Conservation (phyloP, 2,329 filamentous ascomycete genomes). For the Stagonosporopsis tanaceti region DNA sequence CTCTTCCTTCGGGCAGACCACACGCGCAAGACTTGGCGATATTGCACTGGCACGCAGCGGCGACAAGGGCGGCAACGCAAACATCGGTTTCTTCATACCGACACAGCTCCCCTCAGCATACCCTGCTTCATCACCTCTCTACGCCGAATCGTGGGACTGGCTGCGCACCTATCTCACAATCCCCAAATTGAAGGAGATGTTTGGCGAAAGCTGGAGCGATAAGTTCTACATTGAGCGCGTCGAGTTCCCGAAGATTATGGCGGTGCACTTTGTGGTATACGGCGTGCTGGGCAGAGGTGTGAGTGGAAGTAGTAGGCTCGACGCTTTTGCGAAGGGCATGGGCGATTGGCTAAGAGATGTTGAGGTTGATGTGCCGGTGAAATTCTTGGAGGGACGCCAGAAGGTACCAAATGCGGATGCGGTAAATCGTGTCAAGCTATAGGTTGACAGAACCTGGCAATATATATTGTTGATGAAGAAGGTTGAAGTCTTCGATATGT, state of each 20-base stretch:
- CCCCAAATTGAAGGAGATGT: slow-evolving; percentile 36
- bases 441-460: not conserved
- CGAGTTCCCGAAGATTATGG: slow-evolving; percentile 42
- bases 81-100: slow-evolving; percentile 50
- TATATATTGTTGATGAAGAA: not conserved
- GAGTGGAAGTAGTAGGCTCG: slow-evolving; percentile 58
- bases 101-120: slow-evolving; percentile 40
- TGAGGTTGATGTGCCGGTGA: slow-evolving; percentile 52
- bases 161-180: slow-evolving; percentile 40
- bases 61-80: slow-evolving; percentile 48
- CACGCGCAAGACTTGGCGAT: slow-evolving; percentile 49
- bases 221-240: slow-evolving; percentile 39
- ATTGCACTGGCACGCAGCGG: slow-evolving; percentile 55
- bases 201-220: slow-evolving; percentile 37
- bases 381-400: slow-evolving; percentile 34
- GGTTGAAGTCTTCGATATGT: not conserved
- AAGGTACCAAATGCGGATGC: slow-evolving; percentile 3
- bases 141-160: slow-evolving; percentile 43
- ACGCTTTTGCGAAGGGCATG: slow-evolving; percentile 63
- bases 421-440: slow-evolving; percentile 1
- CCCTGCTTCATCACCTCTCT: slow-evolving; percentile 29
- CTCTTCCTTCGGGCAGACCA: slow-evolving; percentile 32
- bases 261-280: slow-evolving; percentile 51
- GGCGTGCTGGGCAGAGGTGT: slow-evolving; percentile 52
- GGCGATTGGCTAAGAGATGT: slow-evolving; percentile 60